Evolutionary conservation across 1,284 basidiomycete species (phyloP), one percentile per base, ranked within the genome.

Genomic region (Waitea zeae): DNA sequence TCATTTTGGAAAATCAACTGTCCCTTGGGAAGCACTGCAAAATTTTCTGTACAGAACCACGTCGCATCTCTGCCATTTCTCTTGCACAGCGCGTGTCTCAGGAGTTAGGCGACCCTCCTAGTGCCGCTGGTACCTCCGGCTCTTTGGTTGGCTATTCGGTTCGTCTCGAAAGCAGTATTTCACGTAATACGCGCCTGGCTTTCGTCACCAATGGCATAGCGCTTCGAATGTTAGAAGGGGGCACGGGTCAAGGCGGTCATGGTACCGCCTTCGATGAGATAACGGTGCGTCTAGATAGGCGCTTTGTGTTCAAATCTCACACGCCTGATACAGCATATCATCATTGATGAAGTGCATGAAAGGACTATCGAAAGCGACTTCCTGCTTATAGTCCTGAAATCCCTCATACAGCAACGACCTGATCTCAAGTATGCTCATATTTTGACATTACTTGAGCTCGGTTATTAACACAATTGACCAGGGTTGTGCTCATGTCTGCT

Each of bases 351-450:
- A 59, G 67, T 87, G 34, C 88, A 98, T 49, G 95, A 98, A 57
- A 77, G 95, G 11, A 88, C 81, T 3, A 97, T 99, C 44, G 93
- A 99, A 51, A 92, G 88, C 0, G 95, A 98, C 54, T 99, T 98
- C 58, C 64, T 99, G 18, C 64, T 99, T 15, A 90, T 98, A 47
- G 88, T 97, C 6, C 64, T 99, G 38, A 92, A 90, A 56, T 80
- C 84, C n/a, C 59, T 98, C 14, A 54, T 97, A 31, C 57, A 69
- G 36, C 72, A 81, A 42, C 70, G 88, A 15, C 70, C 76, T 31
- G 78, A 93, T 46, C 63, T 99, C 34, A 93, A 87, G 84, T 82
- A 43, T 42, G 58, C 45, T 17, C 32, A 20, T 30, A 39, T 15
- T 27, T 6, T 17, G 22, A 7, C 36, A 3, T 33, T 20, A 15